A percentile compares a stretch with the other conserved stretches of the same genome.
Evolutionary conservation across 306 rosid species (phyloP).

Genomic region (Arachis hypogaea): DNA sequence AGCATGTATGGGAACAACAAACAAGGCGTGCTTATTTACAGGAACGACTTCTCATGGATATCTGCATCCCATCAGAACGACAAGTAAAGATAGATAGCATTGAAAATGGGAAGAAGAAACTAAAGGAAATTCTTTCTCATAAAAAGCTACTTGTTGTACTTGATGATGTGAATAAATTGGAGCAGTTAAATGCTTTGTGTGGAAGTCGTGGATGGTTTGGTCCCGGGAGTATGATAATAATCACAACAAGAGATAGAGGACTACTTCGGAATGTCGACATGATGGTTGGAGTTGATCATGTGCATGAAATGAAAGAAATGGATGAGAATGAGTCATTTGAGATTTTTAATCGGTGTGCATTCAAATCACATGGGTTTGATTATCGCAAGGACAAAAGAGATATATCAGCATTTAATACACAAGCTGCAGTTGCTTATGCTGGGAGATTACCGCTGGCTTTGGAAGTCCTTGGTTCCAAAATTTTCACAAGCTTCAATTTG

Average conservation of each 20-base stretch:
- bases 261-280: background rate
- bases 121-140: background rate
- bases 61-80: background rate
- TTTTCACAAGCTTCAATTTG: background rate
- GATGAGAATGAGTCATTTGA: background rate
- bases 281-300: background rate
- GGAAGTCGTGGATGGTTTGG: slow-evolving; percentile 25
- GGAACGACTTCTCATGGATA: background rate
- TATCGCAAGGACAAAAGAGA: too few relatives aligned
- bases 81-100: background rate
- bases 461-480: background rate
- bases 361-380: too few relatives aligned
- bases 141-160: slow-evolving; percentile 20
- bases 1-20: slow-evolving; percentile 13
- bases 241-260: background rate
- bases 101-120: background rate
- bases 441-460: background rate
- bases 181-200: slow-evolving; percentile 14
- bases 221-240: slow-evolving; percentile 20
- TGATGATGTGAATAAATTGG: slow-evolving; percentile 19
- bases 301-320: background rate
- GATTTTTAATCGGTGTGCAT: background rate
- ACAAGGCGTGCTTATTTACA: slow-evolving; percentile 5
- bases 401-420: background rate
- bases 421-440: background rate